phyloP scores from a whole-genome alignment of 345 rosid genomes.

The Gossypium arboreum region DNA sequence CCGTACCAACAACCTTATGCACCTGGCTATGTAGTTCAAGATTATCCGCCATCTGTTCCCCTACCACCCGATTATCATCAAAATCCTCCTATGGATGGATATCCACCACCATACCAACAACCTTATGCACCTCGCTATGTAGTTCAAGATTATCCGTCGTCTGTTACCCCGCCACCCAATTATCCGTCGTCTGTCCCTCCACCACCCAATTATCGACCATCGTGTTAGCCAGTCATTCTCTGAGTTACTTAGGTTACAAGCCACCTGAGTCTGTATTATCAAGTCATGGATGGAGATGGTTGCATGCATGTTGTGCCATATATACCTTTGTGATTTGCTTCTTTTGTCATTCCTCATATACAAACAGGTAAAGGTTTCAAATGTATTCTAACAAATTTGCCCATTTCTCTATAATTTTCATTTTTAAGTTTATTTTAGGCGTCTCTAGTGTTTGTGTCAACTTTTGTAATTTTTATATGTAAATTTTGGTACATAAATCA shows the following conservation, averaged over 20 bases:
- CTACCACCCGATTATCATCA: constrained; percentile 35
- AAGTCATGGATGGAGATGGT: background rate
- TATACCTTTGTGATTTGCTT: background rate
- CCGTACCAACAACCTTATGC: constrained; percentile 32
- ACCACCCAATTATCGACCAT: constrained; percentile 31
- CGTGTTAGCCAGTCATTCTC: constrained; percentile 36
- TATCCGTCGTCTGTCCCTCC: constrained; percentile 60
- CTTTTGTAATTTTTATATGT: no score
- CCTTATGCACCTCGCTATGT: constrained; percentile 38
- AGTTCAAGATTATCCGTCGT: constrained; percentile 33
- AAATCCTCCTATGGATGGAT: constrained; percentile 67
- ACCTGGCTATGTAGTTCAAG: constrained; percentile 39
- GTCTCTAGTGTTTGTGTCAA: no score
- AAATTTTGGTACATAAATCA: background rate
- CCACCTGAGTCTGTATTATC: background rate
- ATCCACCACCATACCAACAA: constrained; percentile 44
- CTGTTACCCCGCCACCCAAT: constrained; percentile 26
- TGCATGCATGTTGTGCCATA: background rate
- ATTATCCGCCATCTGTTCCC: constrained; percentile 37
- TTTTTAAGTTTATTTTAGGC: background rate
- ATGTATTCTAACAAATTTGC: background rate
- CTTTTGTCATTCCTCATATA: background rate
- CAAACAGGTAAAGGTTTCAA: background rate
- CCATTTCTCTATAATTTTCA: background rate
- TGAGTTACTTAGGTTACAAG: background rate